Evolutionary conservation across 208 protist species (phyloP), one percentile per base, ranked within the genome.

Genomic region (Crithidia fasciculata): DNA sequence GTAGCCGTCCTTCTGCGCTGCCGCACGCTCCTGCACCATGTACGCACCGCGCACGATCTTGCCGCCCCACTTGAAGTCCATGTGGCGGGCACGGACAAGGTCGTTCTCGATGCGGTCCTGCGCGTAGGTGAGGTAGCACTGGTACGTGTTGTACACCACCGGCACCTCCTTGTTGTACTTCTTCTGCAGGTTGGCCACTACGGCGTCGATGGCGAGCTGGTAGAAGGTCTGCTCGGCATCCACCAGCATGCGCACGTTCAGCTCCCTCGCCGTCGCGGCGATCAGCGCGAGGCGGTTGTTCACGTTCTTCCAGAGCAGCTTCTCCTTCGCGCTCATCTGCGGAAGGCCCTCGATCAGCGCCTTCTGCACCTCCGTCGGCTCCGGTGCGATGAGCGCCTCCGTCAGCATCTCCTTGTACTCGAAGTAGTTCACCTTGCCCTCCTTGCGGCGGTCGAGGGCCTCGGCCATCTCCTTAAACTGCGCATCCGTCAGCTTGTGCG

Each of bases 161-260:
- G 97, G 87, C 39, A 87, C 77, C 16, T 97, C 61, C 41, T 72
- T 83, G 83, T 99, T 99, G 87, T 92, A 98, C 61, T 86, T 70
- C n/a, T 80, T 74, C 85, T 97, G 91, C 44, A 98, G 82, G 45
- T 86, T 69, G 12, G 93, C 65, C 37, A 89, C 87, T 45, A 99
- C 89, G 72, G 89, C 84, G 80, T 99, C 97, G 78, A 99, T 98
- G 67, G 96, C 96, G 45, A 96, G 82, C 83, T 99, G 98, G 70
- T 98, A 96, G 76, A 98, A 99, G 40, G 92, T 98, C 86, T 99
- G 98, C 89, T 99, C 97, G 10, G 98, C 98, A 76, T 99, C 98
- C 40, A 99, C 82, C 43, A 99, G 80, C 69, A 96, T 80, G 67
- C 89, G 87, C 12, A 98, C 92, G 28, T 86, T 83, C 43, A 95